Percentiles rank a stretch among this genome's conserved stretches.
Evolutionary conservation across 164 flowering plant genomes (phyloP).

Genomic region (Euptelea pleiosperma): DNA sequence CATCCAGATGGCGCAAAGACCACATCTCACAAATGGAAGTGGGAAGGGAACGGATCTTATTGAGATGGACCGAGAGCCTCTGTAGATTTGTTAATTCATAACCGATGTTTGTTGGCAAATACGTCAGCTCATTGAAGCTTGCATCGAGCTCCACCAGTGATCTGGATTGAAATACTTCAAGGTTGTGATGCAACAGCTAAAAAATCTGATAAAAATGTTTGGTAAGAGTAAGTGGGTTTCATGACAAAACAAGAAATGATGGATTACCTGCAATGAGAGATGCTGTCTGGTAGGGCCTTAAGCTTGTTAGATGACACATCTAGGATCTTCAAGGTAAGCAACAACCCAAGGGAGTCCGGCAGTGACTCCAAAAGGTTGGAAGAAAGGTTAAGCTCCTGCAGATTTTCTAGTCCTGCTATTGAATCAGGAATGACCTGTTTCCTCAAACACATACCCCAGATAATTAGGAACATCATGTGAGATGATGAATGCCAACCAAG

Average conservation of each 20-base stretch:
- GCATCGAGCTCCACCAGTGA: constrained; percentile 82
- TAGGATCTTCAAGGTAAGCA: constrained; percentile 61
- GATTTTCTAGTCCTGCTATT: constrained; percentile 69
- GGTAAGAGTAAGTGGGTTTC: background rate
- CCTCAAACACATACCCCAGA: constrained; percentile 14
- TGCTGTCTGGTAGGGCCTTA: constrained; percentile 64
- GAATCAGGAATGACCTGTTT: constrained; percentile 82
- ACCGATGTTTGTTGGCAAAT: constrained; percentile 89
- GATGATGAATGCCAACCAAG: background rate
- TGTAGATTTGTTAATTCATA: constrained; percentile 53
- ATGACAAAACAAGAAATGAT: background rate
- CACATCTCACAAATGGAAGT: constrained; percentile 82
- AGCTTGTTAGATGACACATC: constrained; percentile 81
- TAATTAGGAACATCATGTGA: background rate
- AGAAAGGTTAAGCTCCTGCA: constrained; percentile 75
- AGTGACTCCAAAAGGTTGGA: constrained; percentile 69
- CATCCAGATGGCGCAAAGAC: constrained; percentile 63
- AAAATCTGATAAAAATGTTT: no score
- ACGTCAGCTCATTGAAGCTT: constrained; percentile 67
- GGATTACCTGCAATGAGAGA: constrained; percentile 75
- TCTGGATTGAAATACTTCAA: constrained; percentile 44
- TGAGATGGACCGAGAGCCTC: constrained; percentile 59
- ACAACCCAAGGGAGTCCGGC: constrained; percentile 85
- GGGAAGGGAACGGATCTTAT: constrained; percentile 85
- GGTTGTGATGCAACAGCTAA: no score